A percentile compares a stretch with the other conserved stretches of the same genome.
These are phyloP conservation scores for Alternaria panax DNA, from an alignment of 2,329 filamentous ascomycete genomes.

Conservation along the genomic window DNA sequence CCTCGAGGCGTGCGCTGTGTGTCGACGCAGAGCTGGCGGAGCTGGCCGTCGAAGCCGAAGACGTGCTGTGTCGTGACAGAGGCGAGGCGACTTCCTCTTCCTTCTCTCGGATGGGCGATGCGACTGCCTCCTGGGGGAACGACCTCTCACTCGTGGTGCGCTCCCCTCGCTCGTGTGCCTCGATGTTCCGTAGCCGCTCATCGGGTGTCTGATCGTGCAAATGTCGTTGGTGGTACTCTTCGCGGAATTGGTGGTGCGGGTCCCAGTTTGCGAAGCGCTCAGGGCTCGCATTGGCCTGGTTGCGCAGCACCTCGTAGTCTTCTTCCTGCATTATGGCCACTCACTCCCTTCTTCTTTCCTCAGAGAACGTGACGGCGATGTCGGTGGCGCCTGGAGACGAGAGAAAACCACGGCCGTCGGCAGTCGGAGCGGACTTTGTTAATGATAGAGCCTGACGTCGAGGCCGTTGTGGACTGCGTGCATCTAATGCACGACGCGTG, in stretches of 20 bases:
- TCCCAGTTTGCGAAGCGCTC: conserved; percentile 41
- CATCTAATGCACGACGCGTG: conserved; percentile 8
- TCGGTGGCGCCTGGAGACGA: neutral
- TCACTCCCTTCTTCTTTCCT: neutral
- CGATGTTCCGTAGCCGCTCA: conserved; percentile 13
- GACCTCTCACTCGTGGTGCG: conserved; percentile 14
- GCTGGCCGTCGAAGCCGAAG: conserved; percentile 29
- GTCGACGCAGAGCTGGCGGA: conserved; percentile 22
- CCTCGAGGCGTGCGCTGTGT: conserved; percentile 33
- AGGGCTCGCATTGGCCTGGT: conserved; percentile 39
- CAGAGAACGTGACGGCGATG: neutral
- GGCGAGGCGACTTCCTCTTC: conserved; percentile 33
- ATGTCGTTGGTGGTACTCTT: conserved; percentile 34
- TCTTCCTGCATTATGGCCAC: conserved; percentile 39
- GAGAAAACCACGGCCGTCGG: conserved; percentile 1
- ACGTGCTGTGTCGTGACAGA: conserved; percentile 34
- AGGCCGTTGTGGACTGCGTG: conserved; percentile 13
- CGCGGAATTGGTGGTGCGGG: conserved; percentile 33
- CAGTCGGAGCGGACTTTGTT: neutral
- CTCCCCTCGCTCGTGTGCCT: conserved; percentile 10
- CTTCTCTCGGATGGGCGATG: conserved; percentile 12
- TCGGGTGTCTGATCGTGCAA: conserved; percentile 25
- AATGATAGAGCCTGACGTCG: conserved; percentile 16
- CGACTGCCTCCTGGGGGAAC: conserved; percentile 11
- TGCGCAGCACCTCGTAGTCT: conserved; percentile 40